Base-by-base conservation (phyloP, 306 rosid genomes). In the Morella rubra region DNA sequence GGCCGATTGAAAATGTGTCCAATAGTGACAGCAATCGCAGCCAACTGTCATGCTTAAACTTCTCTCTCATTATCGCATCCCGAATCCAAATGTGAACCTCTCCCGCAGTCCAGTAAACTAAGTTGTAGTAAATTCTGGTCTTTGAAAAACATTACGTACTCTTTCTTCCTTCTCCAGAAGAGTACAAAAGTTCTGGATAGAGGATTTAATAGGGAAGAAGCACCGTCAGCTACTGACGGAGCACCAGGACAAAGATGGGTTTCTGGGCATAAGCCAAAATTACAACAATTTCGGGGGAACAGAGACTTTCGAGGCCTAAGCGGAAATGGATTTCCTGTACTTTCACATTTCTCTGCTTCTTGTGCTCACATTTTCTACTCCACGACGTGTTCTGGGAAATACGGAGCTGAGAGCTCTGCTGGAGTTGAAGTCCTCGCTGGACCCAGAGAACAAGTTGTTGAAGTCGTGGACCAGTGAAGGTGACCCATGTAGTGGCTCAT, bases 401-500 rank as follows among this genome's bases (percentile, higher is more conserved):
- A 87, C 91, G 0, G 99, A 95, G 83, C 81, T 90, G 0, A 88
- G 84, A 69, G 92, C 96, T 81, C 85, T 95, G 16, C 82, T 92
- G 96, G 86, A 83, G 73, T 51, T 95, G 83, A 95, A 92, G 84
- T 50, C 85, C 11, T 86, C 99, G 66, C 79, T 95, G 73, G 99
- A 95, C 88, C 97, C 97, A 5, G 90, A 88, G 60, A 88, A 81
- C 71, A 84, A 52, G 85, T 64, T 89, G 10, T 84, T 95, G 75
- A 60, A 79, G n/a, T 90, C 99, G 5, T 95, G 99, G 99, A 88
- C 77, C 65, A 72, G 79, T 56, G 87, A 86, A 40, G 92, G 90
- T 62, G 93, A 92, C 1, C 99, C 96, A 7, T 95, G 99, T 59
- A 67, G 93, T 69, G 97, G 92, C 16, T 84, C 65, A 4, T 95